Evolutionary conservation across 2,329 filamentous ascomycete species (phyloP), one percentile per base, ranked within the genome.

Genomic region (Colletotrichum truncatum): DNA sequence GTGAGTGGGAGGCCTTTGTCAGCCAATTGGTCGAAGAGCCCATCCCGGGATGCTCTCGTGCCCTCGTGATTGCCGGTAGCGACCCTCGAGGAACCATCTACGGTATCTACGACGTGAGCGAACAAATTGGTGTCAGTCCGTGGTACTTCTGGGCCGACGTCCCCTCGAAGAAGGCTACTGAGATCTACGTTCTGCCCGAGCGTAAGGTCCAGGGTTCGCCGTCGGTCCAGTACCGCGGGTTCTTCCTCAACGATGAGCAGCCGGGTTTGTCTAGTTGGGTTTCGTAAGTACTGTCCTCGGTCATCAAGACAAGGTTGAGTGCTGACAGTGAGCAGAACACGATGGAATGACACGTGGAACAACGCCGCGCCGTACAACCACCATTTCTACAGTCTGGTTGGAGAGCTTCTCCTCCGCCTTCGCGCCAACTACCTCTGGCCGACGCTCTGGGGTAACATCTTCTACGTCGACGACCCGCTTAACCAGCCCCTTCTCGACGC

Each of bases 401-500:
- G 92, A 67, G 91, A 93, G 77, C 80, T 93, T 1, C 78, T 93
- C 1, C 84, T 93, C 6, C 84, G 91, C 6, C 81, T 91, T 26
- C 84, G 87, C 36, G 91, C 91, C 14, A 93, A 93, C 75, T 93
- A 93, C 71, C 80, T 93, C 52, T 93, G 91, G 91, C 91, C 91
- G 0, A 85, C 90, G 1, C 82, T 87, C 73, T 93, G 91, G 91
- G 86, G 84, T 6, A 86, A 84, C 68, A 92, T 92, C 83, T 91
- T 93, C 71, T 87, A 89, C 72, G 85, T 92, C 1, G 91, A 93
- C 66, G 91, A 93, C 72, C 81, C 86, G 3, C 81, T 84, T 28
- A 93, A 89, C 69, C 89, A 92, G 72, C 86, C 88, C 0, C 82
- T 92, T 5, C 89, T 91, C 0, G 89, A 93, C 70, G 89, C 89